Evolutionary conservation across 2,329 filamentous ascomycete species (phyloP), one percentile per base, ranked within the genome.

Genomic region (Trichoderma harzianum): DNA sequence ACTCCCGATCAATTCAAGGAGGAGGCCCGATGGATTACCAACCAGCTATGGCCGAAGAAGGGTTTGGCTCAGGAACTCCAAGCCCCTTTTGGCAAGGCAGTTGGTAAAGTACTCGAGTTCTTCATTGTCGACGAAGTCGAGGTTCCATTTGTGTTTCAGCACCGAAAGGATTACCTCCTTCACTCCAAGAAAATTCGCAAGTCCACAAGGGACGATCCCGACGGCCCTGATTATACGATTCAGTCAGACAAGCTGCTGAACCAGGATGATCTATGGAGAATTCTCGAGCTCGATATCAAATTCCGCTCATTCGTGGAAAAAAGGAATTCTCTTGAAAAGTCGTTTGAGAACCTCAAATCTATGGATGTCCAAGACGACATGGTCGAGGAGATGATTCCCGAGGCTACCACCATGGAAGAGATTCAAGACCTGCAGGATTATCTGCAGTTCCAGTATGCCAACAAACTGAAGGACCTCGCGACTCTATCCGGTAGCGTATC

Each of bases 371-470:
- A 90, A 28, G 96, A 98, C 78, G 79, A 85, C 1, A 90, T 93
- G 71, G 90, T 98, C 53, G 92, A 95, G 60, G 91, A 95, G 75
- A 91, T 98, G 86, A 88, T 96, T n/a, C 86, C 88, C 1, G 86
- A 90, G 72, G 94, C 95, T 3, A 89, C 89, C 5, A 95, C 92
- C 0, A 95, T 98, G 86, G 96, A 99, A 79, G 96, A 99, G 79
- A 87, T 99, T 21, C 96, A 99, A 79, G 96, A 99, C 80, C 83
- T 99, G 26, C 95, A 98, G 79, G 96, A 99, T 78, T 98, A 98
- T 77, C 85, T 98, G 68, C 94, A 98, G 78, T 99, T 99, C 82
- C 92, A 95, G 78, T 98, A 98, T 77, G 90, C 93, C 5, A 85
- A 90, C 3, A 90, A 97, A 79, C 86, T 98, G 63, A 95, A 93